Percentiles rank a stretch among this genome's conserved stretches.
Conservation (phyloP, 225 moss, liverwort and hornwort species). For the Anthoceros angustus region DNA sequence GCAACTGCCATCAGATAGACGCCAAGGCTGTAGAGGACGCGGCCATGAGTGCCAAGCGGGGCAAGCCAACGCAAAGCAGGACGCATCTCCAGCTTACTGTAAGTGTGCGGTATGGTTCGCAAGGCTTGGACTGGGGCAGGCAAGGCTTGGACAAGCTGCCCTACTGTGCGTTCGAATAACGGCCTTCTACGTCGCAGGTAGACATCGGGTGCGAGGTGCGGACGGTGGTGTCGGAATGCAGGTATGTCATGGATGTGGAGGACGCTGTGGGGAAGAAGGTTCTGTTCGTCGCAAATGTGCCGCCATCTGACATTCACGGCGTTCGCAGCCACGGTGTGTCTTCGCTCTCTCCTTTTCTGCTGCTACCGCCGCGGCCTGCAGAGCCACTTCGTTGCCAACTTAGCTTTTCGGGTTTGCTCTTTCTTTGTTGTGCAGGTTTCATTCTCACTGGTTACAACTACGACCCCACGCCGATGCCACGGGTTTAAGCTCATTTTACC, state of each 20-base stretch:
- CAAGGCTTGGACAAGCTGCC: background rate
- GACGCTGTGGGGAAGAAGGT: slow-evolving; percentile 84
- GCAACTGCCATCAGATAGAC: slow-evolving; percentile 24
- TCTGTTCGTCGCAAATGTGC: slow-evolving; percentile 49
- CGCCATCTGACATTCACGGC: slow-evolving; percentile 43
- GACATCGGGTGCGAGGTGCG: slow-evolving; percentile 66
- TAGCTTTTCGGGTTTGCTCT: background rate
- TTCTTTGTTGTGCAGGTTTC: slow-evolving; percentile 11
- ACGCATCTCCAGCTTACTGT: slow-evolving; percentile 25
- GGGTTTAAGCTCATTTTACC: slow-evolving; percentile 68
- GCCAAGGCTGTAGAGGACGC: slow-evolving; percentile 48
- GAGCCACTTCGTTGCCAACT: background rate
- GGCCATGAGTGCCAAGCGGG: slow-evolving; percentile 59
- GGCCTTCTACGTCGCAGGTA: slow-evolving; percentile 27
- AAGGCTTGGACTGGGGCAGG: too few relatives aligned
- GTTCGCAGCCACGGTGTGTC: slow-evolving; percentile 51
- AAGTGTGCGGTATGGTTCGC: background rate
- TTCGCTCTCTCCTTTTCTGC: background rate
- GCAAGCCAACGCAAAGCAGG: slow-evolving; percentile 33
- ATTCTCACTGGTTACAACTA: slow-evolving; percentile 61
- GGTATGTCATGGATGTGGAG: slow-evolving; percentile 79
- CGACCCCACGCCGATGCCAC: slow-evolving; percentile 66
- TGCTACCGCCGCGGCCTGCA: background rate
- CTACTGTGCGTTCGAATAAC: background rate
- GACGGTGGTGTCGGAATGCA: slow-evolving; percentile 63